These are phyloP conservation scores for Aspergillus affinis DNA, from an alignment of 495 filamentous ascomycete species.

Conservation along the genomic window DNA sequence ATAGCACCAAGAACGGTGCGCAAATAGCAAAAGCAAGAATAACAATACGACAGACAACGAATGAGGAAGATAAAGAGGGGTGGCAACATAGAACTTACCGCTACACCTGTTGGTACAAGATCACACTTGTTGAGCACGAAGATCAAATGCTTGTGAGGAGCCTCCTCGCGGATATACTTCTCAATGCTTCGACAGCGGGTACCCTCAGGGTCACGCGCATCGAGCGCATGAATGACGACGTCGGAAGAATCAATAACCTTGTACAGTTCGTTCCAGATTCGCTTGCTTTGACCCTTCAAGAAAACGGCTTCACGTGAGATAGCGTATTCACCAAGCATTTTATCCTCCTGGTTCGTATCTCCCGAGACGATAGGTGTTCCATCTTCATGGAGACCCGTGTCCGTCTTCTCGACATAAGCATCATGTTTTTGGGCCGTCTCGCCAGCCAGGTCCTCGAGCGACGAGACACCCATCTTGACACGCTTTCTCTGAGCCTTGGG, in stretches of 20 bases:
- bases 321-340: conserved; percentile 48
- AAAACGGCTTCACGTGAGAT: conserved; percentile 87
- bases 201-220: conserved; percentile 87
- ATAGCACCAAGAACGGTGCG: conserved; percentile 6
- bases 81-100: conserved; percentile 65
- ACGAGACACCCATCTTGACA: conserved; percentile 80
- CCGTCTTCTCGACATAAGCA: conserved; percentile 71
- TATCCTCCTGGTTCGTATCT: conserved; percentile 51
- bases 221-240: conserved; percentile 90
- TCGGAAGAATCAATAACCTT: conserved; percentile 98
- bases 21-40: conserved; percentile 15
- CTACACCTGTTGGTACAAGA: conserved; percentile 86
- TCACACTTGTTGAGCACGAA: conserved; percentile 97
- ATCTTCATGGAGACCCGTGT: conserved; percentile 68
- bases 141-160: conserved; percentile 90
- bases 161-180: conserved; percentile 90
- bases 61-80: not conserved
- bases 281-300: conserved; percentile 86
- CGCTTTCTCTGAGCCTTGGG: conserved; percentile 91
- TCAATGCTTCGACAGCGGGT: conserved; percentile 88
- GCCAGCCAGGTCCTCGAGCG: conserved; percentile 77
- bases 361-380: conserved; percentile 58
- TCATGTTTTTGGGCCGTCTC: conserved; percentile 76
- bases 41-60: conserved; percentile 15
- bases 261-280: conserved; percentile 99